Evolutionary conservation across 2,329 filamentous ascomycete genomes (phyloP).

Genomic region (Sporothrix curviconia): DNA sequence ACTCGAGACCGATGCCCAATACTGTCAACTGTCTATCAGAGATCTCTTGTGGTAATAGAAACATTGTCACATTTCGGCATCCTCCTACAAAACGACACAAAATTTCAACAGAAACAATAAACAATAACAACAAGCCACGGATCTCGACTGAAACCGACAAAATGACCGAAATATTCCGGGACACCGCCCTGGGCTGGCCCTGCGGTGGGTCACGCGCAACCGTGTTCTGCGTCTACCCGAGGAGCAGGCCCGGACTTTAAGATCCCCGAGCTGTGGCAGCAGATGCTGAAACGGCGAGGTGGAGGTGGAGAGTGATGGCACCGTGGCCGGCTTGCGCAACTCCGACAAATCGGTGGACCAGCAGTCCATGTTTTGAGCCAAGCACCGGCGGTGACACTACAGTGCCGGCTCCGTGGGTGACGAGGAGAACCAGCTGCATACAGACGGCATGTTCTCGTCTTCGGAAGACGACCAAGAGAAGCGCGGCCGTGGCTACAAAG

Average conservation of each 20-base stretch:
- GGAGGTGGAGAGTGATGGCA: conserved; percentile 47
- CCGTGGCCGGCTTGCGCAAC: not conserved
- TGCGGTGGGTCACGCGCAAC: conserved; percentile 26
- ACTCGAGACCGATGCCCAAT: not conserved
- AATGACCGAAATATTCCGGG: conserved; percentile 15
- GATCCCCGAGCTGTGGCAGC: conserved; percentile 56
- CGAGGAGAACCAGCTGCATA: not conserved
- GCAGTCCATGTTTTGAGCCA: no score
- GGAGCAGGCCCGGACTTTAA: conserved; percentile 62
- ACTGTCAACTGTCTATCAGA: not conserved
- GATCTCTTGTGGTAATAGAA: not conserved
- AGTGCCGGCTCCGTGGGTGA: not conserved
- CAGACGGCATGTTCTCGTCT: not conserved
- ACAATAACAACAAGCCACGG: no score
- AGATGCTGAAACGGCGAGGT: conserved; percentile 71
- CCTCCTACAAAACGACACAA: no score
- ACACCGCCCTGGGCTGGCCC: conserved; percentile 24
- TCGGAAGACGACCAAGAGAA: conserved; percentile 21
- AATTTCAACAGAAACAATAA: not conserved
- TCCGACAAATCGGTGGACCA: no score
- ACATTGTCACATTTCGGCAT: no score
- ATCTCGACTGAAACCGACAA: not conserved
- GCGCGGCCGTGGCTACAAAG: not conserved
- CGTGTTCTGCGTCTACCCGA: conserved; percentile 51
- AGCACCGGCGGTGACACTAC: no score